phyloP scores from a whole-genome alignment of 768 basidiomycete genomes.

The Boletus edulis region DNA sequence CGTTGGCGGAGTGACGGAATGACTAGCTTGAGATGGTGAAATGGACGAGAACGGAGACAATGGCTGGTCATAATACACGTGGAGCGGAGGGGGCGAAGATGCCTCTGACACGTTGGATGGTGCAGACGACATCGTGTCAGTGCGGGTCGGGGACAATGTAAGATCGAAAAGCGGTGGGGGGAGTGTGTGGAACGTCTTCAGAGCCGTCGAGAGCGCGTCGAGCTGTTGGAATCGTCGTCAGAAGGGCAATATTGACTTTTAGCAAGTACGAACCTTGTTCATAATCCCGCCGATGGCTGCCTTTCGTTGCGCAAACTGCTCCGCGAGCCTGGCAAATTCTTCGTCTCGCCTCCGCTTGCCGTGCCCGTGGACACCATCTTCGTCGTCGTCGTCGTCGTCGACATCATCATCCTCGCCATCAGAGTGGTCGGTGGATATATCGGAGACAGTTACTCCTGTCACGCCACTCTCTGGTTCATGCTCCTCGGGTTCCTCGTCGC shows the following conservation, averaged over 20 bases:
- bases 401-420: slow-evolving; percentile 31
- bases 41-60: slow-evolving; percentile 4
- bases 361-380: slow-evolving; percentile 51
- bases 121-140: slow-evolving; percentile 30
- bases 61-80: not conserved
- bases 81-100: slow-evolving; percentile 2
- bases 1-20: not conserved
- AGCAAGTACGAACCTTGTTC: slow-evolving; percentile 51
- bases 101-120: slow-evolving; percentile 22
- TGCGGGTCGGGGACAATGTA: slow-evolving; percentile 20
- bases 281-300: slow-evolving; percentile 70
- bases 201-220: slow-evolving; percentile 31
- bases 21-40: slow-evolving; percentile 7
- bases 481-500: slow-evolving; percentile 25
- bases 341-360: slow-evolving; percentile 56
- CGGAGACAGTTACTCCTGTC: slow-evolving; percentile 18
- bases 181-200: slow-evolving; percentile 44
- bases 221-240: slow-evolving; percentile 17
- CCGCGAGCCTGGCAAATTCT: slow-evolving; percentile 65
- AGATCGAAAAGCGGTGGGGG: slow-evolving; percentile 41
- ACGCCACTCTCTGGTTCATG: slow-evolving; percentile 7
- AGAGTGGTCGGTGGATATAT: slow-evolving; percentile 23
- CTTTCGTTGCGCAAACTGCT: slow-evolving; percentile 68
- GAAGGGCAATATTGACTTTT: not conserved
- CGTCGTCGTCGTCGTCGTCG: slow-evolving; percentile 33